A percentile compares a stretch with the other conserved stretches of the same genome.
Conservation (phyloP, 1,284 basidiomycete species). For the Boletellus dicymbophilus region DNA sequence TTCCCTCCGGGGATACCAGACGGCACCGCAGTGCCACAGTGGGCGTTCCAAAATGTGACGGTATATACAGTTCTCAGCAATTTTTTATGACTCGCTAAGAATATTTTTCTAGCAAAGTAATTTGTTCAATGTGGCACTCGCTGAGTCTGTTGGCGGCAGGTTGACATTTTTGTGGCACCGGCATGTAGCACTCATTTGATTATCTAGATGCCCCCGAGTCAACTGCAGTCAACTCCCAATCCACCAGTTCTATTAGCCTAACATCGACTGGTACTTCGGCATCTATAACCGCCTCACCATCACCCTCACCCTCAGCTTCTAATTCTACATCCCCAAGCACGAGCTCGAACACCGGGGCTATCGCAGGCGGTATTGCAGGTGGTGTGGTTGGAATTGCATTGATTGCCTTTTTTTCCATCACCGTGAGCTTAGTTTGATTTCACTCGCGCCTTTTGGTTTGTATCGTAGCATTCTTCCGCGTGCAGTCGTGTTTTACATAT, state of each 20-base stretch:
- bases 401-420: too few species aligned
- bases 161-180: not conserved
- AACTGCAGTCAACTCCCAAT: slow-evolving; percentile 15
- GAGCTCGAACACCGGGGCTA: slow-evolving; percentile 21
- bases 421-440: too few species aligned
- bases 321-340: not conserved
- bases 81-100: not conserved
- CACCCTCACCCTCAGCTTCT: not conserved
- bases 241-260: slow-evolving; percentile 13
- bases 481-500: too few species aligned
- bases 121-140: slow-evolving; percentile 22
- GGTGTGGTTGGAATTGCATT: slow-evolving; percentile 34
- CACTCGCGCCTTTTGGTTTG: too few species aligned
- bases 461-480: too few species aligned
- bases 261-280: slow-evolving; percentile 1
- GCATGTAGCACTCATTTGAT: not conserved
- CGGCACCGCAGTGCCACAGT: slow-evolving; percentile 31
- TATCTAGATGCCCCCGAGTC: slow-evolving; percentile 32
- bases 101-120: slow-evolving; percentile 14
- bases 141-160: slow-evolving; percentile 27
- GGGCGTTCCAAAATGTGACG: slow-evolving; percentile 34
- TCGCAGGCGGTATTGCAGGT: slow-evolving; percentile 41
- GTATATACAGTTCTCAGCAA: slow-evolving; percentile 14
- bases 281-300: slow-evolving; percentile 5
- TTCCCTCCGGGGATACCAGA: slow-evolving; percentile 21